A percentile compares a stretch with the other conserved stretches of the same genome.
These are phyloP conservation scores for Ophiocordyceps camponoti-floridani DNA, from an alignment of 2,329 filamentous ascomycete genomes.

Conservation along the genomic window DNA sequence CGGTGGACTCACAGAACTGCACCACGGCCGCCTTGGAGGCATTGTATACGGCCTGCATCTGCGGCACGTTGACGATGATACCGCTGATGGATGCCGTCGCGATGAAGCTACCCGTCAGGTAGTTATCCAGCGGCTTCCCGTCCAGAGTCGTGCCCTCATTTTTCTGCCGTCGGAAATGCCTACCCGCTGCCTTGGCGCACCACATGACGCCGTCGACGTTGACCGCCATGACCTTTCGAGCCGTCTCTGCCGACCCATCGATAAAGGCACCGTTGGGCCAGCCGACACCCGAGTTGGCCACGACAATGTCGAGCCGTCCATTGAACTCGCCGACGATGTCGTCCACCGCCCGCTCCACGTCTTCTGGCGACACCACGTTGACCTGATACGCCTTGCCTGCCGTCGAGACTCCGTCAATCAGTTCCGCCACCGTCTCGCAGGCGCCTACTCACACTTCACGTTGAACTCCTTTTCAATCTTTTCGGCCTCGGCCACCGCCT, in stretches of 20 bases:
- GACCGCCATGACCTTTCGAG: constrained; percentile 48
- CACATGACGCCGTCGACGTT: constrained; percentile 67
- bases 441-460: constrained; percentile 40
- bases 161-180: constrained; percentile 54
- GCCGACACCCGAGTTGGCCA: constrained; percentile 61
- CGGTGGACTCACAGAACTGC: constrained; percentile 29
- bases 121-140: constrained; percentile 42
- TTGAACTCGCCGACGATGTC: constrained; percentile 47
- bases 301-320: constrained; percentile 58
- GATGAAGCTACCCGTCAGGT: constrained; percentile 51
- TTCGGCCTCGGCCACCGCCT: constrained; percentile 40
- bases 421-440: neutral
- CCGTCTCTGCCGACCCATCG: constrained; percentile 44
- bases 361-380: constrained; percentile 35
- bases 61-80: constrained; percentile 61
- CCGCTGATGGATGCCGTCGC: constrained; percentile 65
- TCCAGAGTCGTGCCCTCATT: constrained; percentile 43
- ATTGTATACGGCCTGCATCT: constrained; percentile 58
- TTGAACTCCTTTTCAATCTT: constrained; percentile 47
- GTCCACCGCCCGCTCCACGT: constrained; percentile 31
- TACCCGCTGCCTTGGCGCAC: constrained; percentile 52
- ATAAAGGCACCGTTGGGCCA: constrained; percentile 54
- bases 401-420: neutral
- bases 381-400: constrained; percentile 30
- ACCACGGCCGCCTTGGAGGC: constrained; percentile 50